A percentile compares a stretch with the other conserved stretches of the same genome.
These are phyloP conservation scores for Pseudogymnoascus sp. DNA, from an alignment of 2,329 filamentous ascomycete genomes.

Conservation along the genomic window DNA sequence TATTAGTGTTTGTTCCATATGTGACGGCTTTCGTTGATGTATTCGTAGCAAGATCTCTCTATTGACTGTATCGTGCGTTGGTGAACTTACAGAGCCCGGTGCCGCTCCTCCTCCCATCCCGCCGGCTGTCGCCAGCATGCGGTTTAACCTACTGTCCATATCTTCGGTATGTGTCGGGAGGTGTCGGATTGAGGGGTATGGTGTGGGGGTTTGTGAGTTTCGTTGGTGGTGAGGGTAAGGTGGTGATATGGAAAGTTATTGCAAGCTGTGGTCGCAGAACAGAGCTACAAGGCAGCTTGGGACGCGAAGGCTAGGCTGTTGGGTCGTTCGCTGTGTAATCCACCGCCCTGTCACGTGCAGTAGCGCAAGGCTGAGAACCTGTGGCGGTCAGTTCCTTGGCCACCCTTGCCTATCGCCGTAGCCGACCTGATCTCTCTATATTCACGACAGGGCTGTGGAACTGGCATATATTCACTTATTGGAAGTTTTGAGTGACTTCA, in stretches of 20 bases:
- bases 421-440: not conserved
- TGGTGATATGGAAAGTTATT: slow-evolving; percentile 4
- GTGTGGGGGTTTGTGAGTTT: not conserved
- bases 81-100: slow-evolving; percentile 50
- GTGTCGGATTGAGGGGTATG: slow-evolving; percentile 9
- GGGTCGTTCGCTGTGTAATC: slow-evolving; percentile 2
- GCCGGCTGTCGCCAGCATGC: slow-evolving; percentile 71
- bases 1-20: not conserved
- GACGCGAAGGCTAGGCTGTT: slow-evolving; percentile 7
- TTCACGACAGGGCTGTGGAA: not conserved
- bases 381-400: not conserved
- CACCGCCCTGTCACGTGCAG: slow-evolving; percentile 5
- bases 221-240: not conserved
- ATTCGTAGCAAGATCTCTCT: not conserved
- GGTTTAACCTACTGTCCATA: slow-evolving; percentile 82
- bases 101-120: slow-evolving; percentile 54
- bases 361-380: slow-evolving; percentile 6
- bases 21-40: not conserved
- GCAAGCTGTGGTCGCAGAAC: not conserved
- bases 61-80: not conserved
- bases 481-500: not conserved
- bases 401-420: not conserved
- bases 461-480: not conserved
- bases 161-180: not conserved
- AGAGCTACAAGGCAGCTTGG: slow-evolving; percentile 9